These are phyloP conservation scores for Penicillium coffeae DNA, from an alignment of 495 filamentous ascomycete species.

Conservation along the genomic window DNA sequence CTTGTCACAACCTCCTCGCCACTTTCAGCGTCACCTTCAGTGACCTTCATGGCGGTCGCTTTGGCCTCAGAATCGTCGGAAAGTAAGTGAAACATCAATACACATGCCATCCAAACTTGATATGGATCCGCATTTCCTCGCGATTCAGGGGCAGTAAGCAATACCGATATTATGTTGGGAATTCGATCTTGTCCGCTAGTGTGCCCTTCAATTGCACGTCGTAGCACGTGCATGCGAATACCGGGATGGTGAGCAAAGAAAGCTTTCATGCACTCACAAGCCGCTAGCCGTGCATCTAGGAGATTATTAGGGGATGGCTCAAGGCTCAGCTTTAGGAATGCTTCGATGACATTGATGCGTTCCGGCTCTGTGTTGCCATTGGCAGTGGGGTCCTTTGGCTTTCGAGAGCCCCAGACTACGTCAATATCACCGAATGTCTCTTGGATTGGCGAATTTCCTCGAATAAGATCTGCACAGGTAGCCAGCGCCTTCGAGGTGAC, in stretches of 20 bases:
- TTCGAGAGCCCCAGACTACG: constrained; percentile 35
- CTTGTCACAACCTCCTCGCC: constrained; percentile 96
- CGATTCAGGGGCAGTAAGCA: constrained; percentile 60
- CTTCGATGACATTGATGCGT: constrained; percentile 86
- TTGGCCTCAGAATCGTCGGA: constrained; percentile 81
- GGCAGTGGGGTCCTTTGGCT: constrained; percentile 21
- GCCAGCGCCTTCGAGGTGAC: constrained; percentile 81
- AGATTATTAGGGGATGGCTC: constrained; percentile 58
- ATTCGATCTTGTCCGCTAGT: constrained; percentile 72
- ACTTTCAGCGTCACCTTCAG: constrained; percentile 81
- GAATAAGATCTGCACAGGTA: constrained; percentile 85
- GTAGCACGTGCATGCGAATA: constrained; percentile 79
- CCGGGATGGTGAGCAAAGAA: constrained; percentile 78
- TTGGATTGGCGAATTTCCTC: constrained; percentile 74
- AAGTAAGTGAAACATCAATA: constrained; percentile 86
- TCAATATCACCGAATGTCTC: constrained; percentile 81
- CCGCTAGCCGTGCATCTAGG: constrained; percentile 78
- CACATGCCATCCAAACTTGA: constrained; percentile 83
- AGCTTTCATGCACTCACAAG: constrained; percentile 85
- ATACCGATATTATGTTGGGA: constrained; percentile 83
- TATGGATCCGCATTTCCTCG: constrained; percentile 74
- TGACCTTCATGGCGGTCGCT: constrained; percentile 70
- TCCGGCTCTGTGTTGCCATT: constrained; percentile 46
- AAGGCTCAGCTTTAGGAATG: constrained; percentile 82
- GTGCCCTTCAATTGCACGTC: constrained; percentile 86